phyloP scores from a whole-genome alignment of 441 rosid genomes.

The Hura crepitans region DNA sequence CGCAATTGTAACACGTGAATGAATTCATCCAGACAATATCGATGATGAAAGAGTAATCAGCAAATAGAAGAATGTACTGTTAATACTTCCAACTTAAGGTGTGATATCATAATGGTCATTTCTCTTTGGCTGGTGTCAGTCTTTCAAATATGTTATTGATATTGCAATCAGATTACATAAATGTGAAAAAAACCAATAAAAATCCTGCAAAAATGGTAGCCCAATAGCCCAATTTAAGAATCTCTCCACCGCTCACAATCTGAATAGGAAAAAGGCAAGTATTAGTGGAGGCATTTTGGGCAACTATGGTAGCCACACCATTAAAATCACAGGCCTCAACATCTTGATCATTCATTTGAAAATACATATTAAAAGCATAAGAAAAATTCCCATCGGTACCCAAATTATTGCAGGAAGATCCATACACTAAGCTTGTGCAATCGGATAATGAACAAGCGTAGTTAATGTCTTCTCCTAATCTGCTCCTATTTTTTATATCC shows the following conservation, averaged over 20 bases:
- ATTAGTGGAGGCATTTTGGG: slow-evolving; percentile 35
- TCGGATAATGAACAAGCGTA: slow-evolving; percentile 59
- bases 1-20: too few relatives aligned
- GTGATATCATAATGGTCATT: too few relatives aligned
- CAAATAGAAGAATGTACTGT: too few relatives aligned
- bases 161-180: slow-evolving; percentile 22
- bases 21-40: too few relatives aligned
- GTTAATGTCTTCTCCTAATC: slow-evolving; percentile 23
- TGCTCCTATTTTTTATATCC: slow-evolving; percentile 7
- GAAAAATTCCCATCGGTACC: slow-evolving; percentile 36
- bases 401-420: slow-evolving; percentile 43
- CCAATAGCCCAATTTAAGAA: slow-evolving; percentile 24
- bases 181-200: slow-evolving; percentile 23
- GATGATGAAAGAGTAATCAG: too few relatives aligned
- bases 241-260: slow-evolving; percentile 35
- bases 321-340: slow-evolving; percentile 57
- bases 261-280: slow-evolving; percentile 53
- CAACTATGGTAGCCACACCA: slow-evolving; percentile 45
- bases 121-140: too few relatives aligned
- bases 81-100: too few relatives aligned
- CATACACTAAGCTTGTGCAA: slow-evolving; percentile 43
- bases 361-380: slow-evolving; percentile 71
- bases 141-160: too few relatives aligned
- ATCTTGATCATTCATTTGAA: slow-evolving; percentile 53
- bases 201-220: slow-evolving; percentile 22